Conservation (phyloP, 169 alveolate genomes). For the Cryptosporidium andersoni region DNA sequence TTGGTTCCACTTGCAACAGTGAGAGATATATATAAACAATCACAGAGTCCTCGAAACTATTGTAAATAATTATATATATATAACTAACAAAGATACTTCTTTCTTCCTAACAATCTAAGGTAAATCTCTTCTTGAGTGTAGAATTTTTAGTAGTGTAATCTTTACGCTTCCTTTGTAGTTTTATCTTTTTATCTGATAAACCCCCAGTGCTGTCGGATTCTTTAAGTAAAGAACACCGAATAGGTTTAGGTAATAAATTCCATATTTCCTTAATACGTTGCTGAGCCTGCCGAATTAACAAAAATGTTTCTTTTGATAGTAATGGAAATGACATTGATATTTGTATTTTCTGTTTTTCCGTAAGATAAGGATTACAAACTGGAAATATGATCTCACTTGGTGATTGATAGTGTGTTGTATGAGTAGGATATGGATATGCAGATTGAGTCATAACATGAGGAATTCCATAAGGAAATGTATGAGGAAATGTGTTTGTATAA, state of each 20-base stretch:
- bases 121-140: slow-evolving; percentile 45
- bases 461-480: slow-evolving; percentile 26
- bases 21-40: too few relatives aligned
- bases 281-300: slow-evolving; percentile 44
- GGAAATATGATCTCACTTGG: slow-evolving; percentile 37
- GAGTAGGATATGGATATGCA: slow-evolving; percentile 20
- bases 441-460: slow-evolving; percentile 15
- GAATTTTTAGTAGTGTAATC: slow-evolving; percentile 48
- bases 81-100: neutral
- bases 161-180: slow-evolving; percentile 36
- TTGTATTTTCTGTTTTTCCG: slow-evolving; percentile 51
- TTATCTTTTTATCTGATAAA: slow-evolving; percentile 10
- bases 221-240: slow-evolving; percentile 47
- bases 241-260: slow-evolving; percentile 41
- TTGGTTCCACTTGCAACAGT: slow-evolving; percentile 14
- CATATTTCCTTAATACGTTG: slow-evolving; percentile 67
- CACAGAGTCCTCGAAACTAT: neutral
- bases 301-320: slow-evolving; percentile 57
- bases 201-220: slow-evolving; percentile 19
- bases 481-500: slow-evolving; percentile 14
- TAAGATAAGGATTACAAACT: slow-evolving; percentile 60
- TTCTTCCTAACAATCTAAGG: neutral
- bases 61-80: neutral
- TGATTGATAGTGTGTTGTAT: slow-evolving; percentile 27
- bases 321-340: slow-evolving; percentile 60